Evolutionary conservation across 176 grass and related monocot genomes (phyloP).

Genomic region (Paspalum vaginatum): DNA sequence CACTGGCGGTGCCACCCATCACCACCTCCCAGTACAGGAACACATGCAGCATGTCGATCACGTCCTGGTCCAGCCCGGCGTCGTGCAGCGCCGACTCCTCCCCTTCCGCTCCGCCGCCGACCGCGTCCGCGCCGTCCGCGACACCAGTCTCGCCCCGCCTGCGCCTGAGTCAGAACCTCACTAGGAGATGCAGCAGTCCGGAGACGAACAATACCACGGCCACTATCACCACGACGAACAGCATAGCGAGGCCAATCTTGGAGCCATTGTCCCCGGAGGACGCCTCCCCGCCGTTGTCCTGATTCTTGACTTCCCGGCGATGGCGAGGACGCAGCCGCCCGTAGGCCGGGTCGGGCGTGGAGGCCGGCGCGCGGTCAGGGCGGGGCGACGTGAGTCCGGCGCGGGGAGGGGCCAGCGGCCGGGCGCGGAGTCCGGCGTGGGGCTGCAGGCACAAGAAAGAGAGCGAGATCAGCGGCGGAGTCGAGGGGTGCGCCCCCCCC

Average conservation of each 20-base stretch:
- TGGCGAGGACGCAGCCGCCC: constrained; percentile 2
- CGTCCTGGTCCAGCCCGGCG: constrained; percentile 82
- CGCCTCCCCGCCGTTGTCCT: not conserved
- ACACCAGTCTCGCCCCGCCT: not conserved
- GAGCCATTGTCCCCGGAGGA: not conserved
- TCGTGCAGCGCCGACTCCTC: constrained; percentile 62
- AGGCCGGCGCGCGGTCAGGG: too few species aligned
- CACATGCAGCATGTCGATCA: constrained; percentile 91
- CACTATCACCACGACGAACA: constrained; percentile 65
- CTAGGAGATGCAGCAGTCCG: constrained; percentile 66
- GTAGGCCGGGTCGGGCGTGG: too few species aligned
- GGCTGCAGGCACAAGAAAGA: too few species aligned
- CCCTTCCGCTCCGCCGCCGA: constrained; percentile 15
- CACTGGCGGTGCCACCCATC: constrained; percentile 36
- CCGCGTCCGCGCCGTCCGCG: not conserved
- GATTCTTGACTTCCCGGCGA: constrained; percentile 23
- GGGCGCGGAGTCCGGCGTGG: too few species aligned
- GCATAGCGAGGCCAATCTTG: constrained; percentile 52
- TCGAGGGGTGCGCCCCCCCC: too few species aligned
- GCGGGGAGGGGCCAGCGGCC: too few species aligned
- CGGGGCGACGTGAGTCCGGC: too few species aligned
- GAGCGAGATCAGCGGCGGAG: too few species aligned
- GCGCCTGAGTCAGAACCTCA: constrained; percentile 62
- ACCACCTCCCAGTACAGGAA: constrained; percentile 89
- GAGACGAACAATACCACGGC: constrained; percentile 65